These are phyloP conservation scores for Vanderwaltozyma yarrowii DNA, from an alignment of 805 yeast genomes.

Conservation along the genomic window DNA sequence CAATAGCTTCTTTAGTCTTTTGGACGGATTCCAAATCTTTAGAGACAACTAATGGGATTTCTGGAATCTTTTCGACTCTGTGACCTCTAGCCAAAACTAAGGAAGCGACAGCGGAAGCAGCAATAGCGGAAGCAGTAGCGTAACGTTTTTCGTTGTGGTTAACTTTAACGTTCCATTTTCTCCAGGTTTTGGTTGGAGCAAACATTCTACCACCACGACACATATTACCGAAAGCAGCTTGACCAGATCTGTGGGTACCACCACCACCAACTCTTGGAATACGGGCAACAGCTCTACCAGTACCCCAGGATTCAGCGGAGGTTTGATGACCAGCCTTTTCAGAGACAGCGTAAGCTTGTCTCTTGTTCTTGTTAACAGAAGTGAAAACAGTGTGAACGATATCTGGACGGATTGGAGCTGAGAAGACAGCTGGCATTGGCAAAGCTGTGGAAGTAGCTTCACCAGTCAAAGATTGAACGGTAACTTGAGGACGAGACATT, in stretches of 20 bases:
- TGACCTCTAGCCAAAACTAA: constrained; percentile 99
- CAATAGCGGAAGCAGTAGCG: constrained; percentile 99
- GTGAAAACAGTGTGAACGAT: constrained; percentile 98
- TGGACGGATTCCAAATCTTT: constrained; percentile 83
- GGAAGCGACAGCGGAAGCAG: constrained; percentile 97
- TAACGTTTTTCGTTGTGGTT: constrained; percentile 99
- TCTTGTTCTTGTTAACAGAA: constrained; percentile 99
- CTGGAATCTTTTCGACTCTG: constrained; percentile 97
- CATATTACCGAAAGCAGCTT: constrained; percentile 99
- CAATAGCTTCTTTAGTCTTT: constrained; percentile 98
- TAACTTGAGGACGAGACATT: constrained; percentile 87
- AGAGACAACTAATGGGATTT: constrained; percentile 96
- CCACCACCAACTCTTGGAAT: constrained; percentile 99
- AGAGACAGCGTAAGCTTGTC: constrained; percentile 99
- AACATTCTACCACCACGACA: constrained; percentile 99
- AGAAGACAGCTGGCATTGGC: constrained; percentile 96
- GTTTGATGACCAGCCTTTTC: constrained; percentile 99
- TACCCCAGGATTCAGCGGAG: constrained; percentile 99
- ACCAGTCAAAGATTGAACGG: constrained; percentile 85
- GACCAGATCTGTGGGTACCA: constrained; percentile 99
- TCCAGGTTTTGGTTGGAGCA: constrained; percentile 99
- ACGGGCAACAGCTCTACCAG: constrained; percentile 99
- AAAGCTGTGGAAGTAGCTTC: constrained; percentile 74
- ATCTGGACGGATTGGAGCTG: constrained; percentile 99
- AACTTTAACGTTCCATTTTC: constrained; percentile 99